A percentile compares a stretch with the other conserved stretches of the same genome.
Evolutionary conservation across 2,329 filamentous ascomycete genomes (phyloP).

Genomic region (Lachnum nothofagi): DNA sequence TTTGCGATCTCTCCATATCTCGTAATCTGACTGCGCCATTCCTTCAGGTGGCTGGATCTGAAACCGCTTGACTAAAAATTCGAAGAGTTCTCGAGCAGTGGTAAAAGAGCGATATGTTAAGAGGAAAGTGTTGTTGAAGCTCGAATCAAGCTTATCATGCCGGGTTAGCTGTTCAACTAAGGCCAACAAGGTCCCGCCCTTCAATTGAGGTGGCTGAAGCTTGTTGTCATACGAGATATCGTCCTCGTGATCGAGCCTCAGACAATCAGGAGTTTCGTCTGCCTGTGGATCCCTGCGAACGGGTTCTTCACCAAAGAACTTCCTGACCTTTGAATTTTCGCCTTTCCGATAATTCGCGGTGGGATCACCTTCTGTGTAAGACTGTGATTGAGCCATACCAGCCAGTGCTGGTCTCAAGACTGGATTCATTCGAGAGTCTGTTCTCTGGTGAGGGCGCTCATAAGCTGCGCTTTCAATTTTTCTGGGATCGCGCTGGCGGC

Average conservation of each 20-base stretch:
- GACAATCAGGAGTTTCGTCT: conserved; percentile 77
- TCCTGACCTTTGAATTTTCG: conserved; percentile 59
- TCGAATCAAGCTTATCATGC: conserved; percentile 91
- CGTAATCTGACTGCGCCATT: conserved; percentile 68
- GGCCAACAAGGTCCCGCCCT: conserved; percentile 82
- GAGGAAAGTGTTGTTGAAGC: conserved; percentile 95
- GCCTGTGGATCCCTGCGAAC: conserved; percentile 33
- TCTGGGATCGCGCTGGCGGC: conserved; percentile 48
- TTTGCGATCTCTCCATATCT: conserved; percentile 87
- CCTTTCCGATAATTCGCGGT: conserved; percentile 52
- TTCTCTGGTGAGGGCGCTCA: conserved; percentile 50
- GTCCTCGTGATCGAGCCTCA: conserved; percentile 79
- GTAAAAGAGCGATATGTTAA: conserved; percentile 96
- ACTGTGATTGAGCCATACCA: conserved; percentile 44
- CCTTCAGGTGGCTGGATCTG: conserved; percentile 86
- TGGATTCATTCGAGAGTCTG: conserved; percentile 45
- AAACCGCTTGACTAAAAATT: conserved; percentile 86
- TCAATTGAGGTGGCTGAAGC: conserved; percentile 66
- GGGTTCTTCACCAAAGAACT: conserved; percentile 62
- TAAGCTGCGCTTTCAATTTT: conserved; percentile 55
- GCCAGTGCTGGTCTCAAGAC: conserved; percentile 26
- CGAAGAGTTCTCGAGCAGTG: conserved; percentile 81
- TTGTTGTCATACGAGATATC: conserved; percentile 90
- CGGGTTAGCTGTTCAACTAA: conserved; percentile 92
- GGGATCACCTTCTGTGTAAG: conserved; percentile 51